Evolutionary conservation across 2,329 filamentous ascomycete genomes (phyloP).

Genomic region (Microdochium trichocladiopsis): DNA sequence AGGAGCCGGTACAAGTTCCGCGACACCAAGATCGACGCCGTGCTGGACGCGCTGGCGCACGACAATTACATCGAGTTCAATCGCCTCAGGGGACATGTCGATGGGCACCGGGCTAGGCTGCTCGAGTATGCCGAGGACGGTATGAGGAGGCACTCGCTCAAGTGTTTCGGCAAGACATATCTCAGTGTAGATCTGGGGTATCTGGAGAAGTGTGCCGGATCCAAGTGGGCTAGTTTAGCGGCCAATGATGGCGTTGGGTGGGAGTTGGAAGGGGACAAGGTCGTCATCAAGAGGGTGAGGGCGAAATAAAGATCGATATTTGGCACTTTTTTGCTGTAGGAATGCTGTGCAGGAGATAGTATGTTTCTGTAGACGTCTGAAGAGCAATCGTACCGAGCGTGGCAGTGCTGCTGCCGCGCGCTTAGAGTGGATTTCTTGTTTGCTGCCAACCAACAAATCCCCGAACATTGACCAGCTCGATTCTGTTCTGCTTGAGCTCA

Average conservation of each 20-base stretch:
- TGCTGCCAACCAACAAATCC: too few relatives aligned
- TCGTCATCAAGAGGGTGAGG: slow-evolving; percentile 64
- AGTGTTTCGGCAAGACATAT: slow-evolving; percentile 81
- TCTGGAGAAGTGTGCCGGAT: slow-evolving; percentile 57
- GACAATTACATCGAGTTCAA: slow-evolving; percentile 85
- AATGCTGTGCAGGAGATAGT: too few relatives aligned
- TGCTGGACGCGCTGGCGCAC: slow-evolving; percentile 64
- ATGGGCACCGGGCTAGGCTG: slow-evolving; percentile 72
- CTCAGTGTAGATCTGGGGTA: slow-evolving; percentile 61
- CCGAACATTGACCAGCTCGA: too few relatives aligned
- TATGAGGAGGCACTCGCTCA: slow-evolving; percentile 71
- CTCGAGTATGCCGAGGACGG: slow-evolving; percentile 74
- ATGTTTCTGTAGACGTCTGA: too few relatives aligned
- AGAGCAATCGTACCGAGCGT: too few relatives aligned
- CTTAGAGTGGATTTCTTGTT: too few relatives aligned
- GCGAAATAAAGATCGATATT: slow-evolving; percentile 18
- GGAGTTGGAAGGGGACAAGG: slow-evolving; percentile 65
- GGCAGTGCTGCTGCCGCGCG: too few relatives aligned
- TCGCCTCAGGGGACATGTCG: slow-evolving; percentile 61
- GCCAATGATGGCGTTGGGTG: slow-evolving; percentile 73
- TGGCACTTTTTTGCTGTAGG: too few relatives aligned
- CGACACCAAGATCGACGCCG: slow-evolving; percentile 61
- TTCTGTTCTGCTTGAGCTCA: too few relatives aligned
- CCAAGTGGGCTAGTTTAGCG: slow-evolving; percentile 65
- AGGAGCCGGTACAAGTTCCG: slow-evolving; percentile 53